Percentiles rank a stretch among this genome's conserved stretches.
phyloP scores from a whole-genome alignment of 164 flowering plant species.

The Houttuynia cordata region DNA sequence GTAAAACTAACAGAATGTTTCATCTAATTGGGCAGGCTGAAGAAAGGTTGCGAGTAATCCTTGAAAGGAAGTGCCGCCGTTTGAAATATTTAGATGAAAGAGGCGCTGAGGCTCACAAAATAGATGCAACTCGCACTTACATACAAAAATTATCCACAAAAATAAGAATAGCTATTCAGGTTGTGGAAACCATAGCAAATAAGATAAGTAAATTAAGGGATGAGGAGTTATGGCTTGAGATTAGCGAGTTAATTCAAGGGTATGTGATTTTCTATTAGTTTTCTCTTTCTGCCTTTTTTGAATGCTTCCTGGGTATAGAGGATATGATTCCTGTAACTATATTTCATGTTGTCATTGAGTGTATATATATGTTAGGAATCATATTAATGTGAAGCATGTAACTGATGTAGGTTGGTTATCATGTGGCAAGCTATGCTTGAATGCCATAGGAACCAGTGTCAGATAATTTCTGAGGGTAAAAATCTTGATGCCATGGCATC shows the following conservation, averaged over 20 bases:
- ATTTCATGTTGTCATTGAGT: neutral
- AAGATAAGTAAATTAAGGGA: conserved; percentile 77
- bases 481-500: conserved; percentile 20
- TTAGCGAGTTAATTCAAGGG: conserved; percentile 75
- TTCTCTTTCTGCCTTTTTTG: neutral
- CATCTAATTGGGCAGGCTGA: conserved; percentile 48
- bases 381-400: neutral
- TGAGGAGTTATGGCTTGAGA: conserved; percentile 91
- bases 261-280: conserved; percentile 20
- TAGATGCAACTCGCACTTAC: conserved; percentile 45
- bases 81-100: conserved; percentile 58
- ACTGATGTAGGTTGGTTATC: conserved; percentile 24
- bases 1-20: neutral
- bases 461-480: conserved; percentile 27
- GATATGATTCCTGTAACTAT: too few relatives aligned
- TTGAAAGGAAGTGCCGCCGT: conserved; percentile 54
- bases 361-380: neutral
- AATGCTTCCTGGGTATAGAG: neutral
- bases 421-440: conserved; percentile 67
- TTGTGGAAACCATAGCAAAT: conserved; percentile 75
- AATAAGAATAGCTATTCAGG: conserved; percentile 78
- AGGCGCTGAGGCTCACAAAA: conserved; percentile 78
- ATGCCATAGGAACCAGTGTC: conserved; percentile 37
- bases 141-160: conserved; percentile 69
- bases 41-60: conserved; percentile 80